Evolutionary conservation across 2,329 filamentous ascomycete genomes (phyloP), one percentile per base, ranked within the genome.

Genomic region (Fusarium phyllophilum): DNA sequence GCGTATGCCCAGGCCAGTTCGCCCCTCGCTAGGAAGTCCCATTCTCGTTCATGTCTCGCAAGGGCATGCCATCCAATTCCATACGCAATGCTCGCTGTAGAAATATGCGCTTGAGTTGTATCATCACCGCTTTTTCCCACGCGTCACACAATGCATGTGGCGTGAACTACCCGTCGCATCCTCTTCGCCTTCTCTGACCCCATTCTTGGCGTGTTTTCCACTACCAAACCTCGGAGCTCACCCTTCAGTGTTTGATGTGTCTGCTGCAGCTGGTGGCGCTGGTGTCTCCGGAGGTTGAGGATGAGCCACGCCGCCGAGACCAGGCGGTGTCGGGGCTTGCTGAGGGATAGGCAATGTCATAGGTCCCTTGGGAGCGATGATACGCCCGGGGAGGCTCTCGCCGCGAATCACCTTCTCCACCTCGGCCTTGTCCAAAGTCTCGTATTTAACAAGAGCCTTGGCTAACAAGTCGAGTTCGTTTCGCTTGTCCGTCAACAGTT

Each of bases 351-450:
- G 83, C 49, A 85, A 66, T 31, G 81, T 79, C 78, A 85, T 67
- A 3, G 84, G 83, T 8, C 83, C 84, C 66, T 82, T 83, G 0
- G 94, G 94, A 22, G 96, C 75, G 18, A 80, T 78, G 46, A 79
- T 83, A 68, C 94, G 93, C 51, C 89, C 88, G 2, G 91, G 87
- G 42, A 99, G 85, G 79, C 93, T 92, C 84, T 98, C 94, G 41
- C 96, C 96, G 59, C 89, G 90, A 73, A 99, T 91, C 11, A 98
- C 94, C 85, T 93, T 94, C 82, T 95, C 91, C 72, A 98, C 97
- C 82, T 99, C 96, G 7, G 93, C 91, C 82, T 92, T 93, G 81
- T 93, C 93, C 58, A 99, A 85, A 0, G 95, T 98, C 86, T 99
- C 96, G 82, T 98, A 98, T 82, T 98, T 92, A 39, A 99, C 91